Base-by-base conservation (phyloP, 805 yeast genomes). In the Cyberlindnera lachancei region DNA sequence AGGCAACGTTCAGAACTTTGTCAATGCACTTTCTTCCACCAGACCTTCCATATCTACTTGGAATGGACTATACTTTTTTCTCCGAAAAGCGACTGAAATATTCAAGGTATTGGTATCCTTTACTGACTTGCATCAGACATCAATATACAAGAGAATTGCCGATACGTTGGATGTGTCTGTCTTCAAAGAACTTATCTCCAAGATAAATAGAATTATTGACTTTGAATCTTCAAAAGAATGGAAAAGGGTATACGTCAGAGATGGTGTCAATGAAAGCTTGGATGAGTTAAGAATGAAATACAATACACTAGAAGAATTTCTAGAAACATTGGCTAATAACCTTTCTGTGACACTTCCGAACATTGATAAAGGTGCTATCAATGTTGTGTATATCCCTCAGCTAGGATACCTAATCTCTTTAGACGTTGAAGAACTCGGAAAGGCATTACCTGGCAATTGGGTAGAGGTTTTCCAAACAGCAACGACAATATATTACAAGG, bases 331-430 rank as follows among this genome's bases (percentile, higher is more conserved):
- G 7, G 52, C 62, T 0, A 20, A 25, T 3, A 42, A 40, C 5
- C 21, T 53, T 2, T 18, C 46, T 3, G 23, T 25, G 2, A 20
- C 12, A 5, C 34, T 33, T 12, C 25, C 26, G 6, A 26, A 26
- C 14, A 34, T 33, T 7, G 30, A 35, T 2, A 35, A 40, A 3
- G 44, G 44, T 5, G n/a, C 42, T 3, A 22, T 59, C 1, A 63
- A 61, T 33, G 59, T 59, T 1, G 58, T 61, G 1, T 68, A 66
- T 39, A 59, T 66, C 17, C 73, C 73, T 4, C 71, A 68, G 27
- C 37, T 68, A 15, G 73, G 73, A 0, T 68, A 57, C 31, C 40
- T 68, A 25, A 45, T 63, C 1, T 53, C 61, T 0, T 30, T 58
- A 2, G 53, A 50, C 13, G 16, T 27, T 3, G 12, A 26, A 3